Conservation (phyloP, 2,329 filamentous ascomycete genomes). For the Ilyonectria sp. region DNA sequence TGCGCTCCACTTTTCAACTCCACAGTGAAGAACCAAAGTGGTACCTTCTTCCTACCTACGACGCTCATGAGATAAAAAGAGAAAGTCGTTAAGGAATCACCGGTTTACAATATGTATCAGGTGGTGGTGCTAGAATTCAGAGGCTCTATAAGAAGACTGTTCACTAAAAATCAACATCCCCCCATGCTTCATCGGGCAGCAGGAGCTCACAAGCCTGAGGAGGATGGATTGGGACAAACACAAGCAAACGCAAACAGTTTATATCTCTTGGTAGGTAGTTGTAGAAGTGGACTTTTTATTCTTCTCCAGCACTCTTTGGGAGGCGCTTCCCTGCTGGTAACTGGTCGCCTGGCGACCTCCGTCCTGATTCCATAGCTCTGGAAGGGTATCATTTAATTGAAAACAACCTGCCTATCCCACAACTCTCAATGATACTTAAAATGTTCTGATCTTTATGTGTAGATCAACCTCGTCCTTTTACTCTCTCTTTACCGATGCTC, state of each 20-base stretch:
- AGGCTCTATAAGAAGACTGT: not conserved
- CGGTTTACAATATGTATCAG: not conserved
- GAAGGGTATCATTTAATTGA: slow-evolving; percentile 28
- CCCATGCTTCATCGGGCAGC: not conserved
- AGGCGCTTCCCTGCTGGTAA: not conserved
- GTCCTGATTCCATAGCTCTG: slow-evolving; percentile 17
- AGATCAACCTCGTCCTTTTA: not conserved
- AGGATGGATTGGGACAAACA: not conserved
- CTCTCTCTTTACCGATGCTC: not conserved
- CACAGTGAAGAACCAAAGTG: not conserved
- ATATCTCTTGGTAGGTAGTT: not conserved
- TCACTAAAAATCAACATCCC: not conserved
- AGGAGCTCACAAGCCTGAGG: not conserved
- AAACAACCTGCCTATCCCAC: slow-evolving; percentile 17
- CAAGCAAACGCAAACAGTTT: no score
- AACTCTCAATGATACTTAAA: not conserved
- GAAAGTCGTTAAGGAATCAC: not conserved
- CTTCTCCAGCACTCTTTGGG: slow-evolving; percentile 1
- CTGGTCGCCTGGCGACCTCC: not conserved
- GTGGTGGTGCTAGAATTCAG: not conserved
- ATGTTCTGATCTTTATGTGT: no score
- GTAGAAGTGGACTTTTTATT: not conserved
- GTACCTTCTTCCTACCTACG: no score
- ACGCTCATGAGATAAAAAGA: not conserved
- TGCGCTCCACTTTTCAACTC: slow-evolving; percentile 44